A percentile compares a stretch with the other conserved stretches of the same genome.
Evolutionary conservation across 2,329 filamentous ascomycete genomes (phyloP).

Genomic region (Coniochaeta sp.): DNA sequence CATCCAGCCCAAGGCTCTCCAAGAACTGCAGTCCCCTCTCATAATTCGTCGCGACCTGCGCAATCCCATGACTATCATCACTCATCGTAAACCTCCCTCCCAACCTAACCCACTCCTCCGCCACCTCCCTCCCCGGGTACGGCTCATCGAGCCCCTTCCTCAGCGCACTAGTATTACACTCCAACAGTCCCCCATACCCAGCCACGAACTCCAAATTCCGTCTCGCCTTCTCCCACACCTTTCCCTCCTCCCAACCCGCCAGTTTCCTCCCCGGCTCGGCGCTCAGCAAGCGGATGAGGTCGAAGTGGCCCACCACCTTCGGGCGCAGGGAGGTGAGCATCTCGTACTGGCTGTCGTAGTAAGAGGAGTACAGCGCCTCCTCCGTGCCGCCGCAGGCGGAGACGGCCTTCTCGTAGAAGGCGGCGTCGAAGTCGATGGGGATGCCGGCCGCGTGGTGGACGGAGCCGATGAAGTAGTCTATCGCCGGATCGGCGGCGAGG

Average conservation of each 20-base stretch:
- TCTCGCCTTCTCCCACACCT: constrained; percentile 67
- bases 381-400: constrained; percentile 42
- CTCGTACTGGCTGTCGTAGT: constrained; percentile 79
- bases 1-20: constrained; percentile 54
- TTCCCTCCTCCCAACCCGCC: constrained; percentile 20
- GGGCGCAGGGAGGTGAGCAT: constrained; percentile 72
- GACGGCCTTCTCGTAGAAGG: constrained; percentile 55
- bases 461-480: constrained; percentile 91
- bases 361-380: constrained; percentile 68
- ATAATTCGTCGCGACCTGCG: constrained; percentile 85
- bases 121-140: constrained; percentile 76
- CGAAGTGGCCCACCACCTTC: constrained; percentile 85
- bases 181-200: constrained; percentile 72
- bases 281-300: constrained; percentile 78
- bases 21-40: constrained; percentile 62
- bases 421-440: constrained; percentile 80
- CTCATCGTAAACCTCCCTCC: constrained; percentile 83
- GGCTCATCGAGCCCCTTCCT: constrained; percentile 87
- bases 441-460: constrained; percentile 83
- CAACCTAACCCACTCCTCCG: constrained; percentile 66
- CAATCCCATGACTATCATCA: constrained; percentile 88
- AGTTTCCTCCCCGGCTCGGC: constrained; percentile 59
- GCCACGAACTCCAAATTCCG: constrained; percentile 68
- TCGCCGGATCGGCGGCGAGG: constrained; percentile 51
- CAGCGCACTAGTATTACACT: constrained; percentile 82